Conservation (phyloP, 2,329 filamentous ascomycete genomes). For the Mycosphaerella arachidis region DNA sequence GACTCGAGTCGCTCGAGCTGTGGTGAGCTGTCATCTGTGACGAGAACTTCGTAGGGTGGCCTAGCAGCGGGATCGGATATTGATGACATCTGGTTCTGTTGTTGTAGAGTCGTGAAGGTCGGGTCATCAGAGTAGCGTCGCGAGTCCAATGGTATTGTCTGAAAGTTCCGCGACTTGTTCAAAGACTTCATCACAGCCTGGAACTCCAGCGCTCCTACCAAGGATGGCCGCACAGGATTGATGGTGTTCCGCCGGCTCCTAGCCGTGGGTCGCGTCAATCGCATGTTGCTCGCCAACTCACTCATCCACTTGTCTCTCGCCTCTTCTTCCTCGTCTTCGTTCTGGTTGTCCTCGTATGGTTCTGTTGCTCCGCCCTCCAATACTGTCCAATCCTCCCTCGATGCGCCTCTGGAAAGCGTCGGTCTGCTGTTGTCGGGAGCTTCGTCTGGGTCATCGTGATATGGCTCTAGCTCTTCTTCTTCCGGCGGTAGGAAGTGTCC, state of each 20-base stretch:
- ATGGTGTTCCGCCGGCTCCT: conserved; percentile 67
- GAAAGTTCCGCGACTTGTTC: conserved; percentile 73
- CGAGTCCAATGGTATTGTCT: conserved; percentile 63
- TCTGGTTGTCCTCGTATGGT: conserved; percentile 41
- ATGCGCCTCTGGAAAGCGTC: conserved; percentile 42
- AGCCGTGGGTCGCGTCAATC: conserved; percentile 65
- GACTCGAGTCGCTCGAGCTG: conserved; percentile 5
- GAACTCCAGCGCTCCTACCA: conserved; percentile 92
- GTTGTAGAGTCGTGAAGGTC: conserved; percentile 39
- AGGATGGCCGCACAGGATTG: conserved; percentile 83
- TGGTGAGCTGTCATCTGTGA: conserved; percentile 13
- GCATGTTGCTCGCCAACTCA: conserved; percentile 90
- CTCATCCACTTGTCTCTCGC: conserved; percentile 62
- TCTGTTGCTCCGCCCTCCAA: conserved; percentile 50
- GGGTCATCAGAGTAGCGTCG: conserved; percentile 66
- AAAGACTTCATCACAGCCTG: conserved; percentile 83
- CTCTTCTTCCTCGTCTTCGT: conserved; percentile 59
- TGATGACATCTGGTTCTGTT: conserved; percentile 46
- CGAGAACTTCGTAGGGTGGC: conserved; percentile 16
- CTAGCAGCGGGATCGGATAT: conserved; percentile 42
- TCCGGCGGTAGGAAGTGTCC: conserved; percentile 65
- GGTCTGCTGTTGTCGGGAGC: conserved; percentile 40
- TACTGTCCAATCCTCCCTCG: conserved; percentile 60
- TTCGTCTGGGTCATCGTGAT: conserved; percentile 50
- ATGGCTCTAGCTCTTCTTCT: conserved; percentile 49